Conservation (phyloP, 1,139 yeast species). For the Sugiyamaella neomexicana region DNA sequence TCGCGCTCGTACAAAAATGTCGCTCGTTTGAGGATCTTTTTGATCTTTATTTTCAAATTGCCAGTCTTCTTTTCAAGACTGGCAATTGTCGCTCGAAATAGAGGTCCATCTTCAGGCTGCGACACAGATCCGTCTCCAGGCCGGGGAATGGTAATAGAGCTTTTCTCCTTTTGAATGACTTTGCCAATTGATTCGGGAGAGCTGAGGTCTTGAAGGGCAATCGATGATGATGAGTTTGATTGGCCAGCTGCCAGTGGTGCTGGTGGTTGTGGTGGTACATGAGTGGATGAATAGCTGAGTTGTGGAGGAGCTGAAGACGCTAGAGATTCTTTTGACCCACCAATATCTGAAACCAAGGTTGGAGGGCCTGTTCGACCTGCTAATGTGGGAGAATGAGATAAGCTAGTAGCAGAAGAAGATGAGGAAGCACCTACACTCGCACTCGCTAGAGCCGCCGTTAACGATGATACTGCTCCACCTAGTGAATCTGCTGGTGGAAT, state of each 20-base stretch:
- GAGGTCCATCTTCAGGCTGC: slow-evolving; percentile 69
- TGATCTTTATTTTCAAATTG: slow-evolving; percentile 48
- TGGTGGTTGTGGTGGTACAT: slow-evolving; percentile 4
- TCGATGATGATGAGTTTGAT: slow-evolving; percentile 2
- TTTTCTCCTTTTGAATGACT: slow-evolving; percentile 27
- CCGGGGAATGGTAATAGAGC: slow-evolving; percentile 28
- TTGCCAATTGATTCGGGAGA: slow-evolving; percentile 26
- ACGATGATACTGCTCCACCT: not conserved
- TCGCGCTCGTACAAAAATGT: slow-evolving; percentile 41
- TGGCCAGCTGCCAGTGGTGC: not conserved
- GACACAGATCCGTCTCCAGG: slow-evolving; percentile 38
- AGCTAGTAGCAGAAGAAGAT: slow-evolving; percentile 6
- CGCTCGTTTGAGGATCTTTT: slow-evolving; percentile 44
- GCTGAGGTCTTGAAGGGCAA: slow-evolving; percentile 4
- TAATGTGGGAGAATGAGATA: slow-evolving; percentile 5
- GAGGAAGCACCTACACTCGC: not conserved
- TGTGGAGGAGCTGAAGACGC: not conserved
- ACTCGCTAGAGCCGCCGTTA: slow-evolving; percentile 1
- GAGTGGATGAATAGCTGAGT: not conserved
- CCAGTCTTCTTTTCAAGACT: slow-evolving; percentile 57
- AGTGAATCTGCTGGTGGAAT: not conserved
- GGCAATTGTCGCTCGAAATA: slow-evolving; percentile 58
- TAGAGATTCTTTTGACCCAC: slow-evolving; percentile 1
- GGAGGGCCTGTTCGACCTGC: slow-evolving; percentile 3
- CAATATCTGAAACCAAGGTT: too few species aligned